Evolutionary conservation across 2,329 filamentous ascomycete genomes (phyloP).

Genomic region (Cercospora canescens): DNA sequence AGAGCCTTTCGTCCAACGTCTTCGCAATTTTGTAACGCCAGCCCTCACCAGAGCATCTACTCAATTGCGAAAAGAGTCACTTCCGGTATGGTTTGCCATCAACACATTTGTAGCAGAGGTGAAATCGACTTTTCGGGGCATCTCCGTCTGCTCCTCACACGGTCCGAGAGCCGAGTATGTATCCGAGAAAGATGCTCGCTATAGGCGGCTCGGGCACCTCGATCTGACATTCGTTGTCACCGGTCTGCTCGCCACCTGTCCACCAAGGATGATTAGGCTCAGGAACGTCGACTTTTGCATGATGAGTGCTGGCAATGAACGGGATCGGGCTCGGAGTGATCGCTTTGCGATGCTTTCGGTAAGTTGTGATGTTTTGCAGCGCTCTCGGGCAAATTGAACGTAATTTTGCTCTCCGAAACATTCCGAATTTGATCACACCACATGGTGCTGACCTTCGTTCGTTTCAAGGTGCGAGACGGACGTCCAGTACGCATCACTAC

Average conservation of each 20-base stretch:
- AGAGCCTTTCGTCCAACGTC: constrained; percentile 1
- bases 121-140: constrained; percentile 9
- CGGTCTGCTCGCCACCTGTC: neutral
- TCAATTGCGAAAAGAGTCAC: constrained; percentile 22
- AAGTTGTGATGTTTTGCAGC: neutral
- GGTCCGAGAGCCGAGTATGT: constrained; percentile 10
- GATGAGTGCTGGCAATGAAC: neutral
- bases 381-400: neutral
- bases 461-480: constrained; percentile 2
- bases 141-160: constrained; percentile 9
- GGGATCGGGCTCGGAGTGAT: neutral
- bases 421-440: neutral
- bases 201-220: constrained; percentile 1
- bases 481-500: neutral
- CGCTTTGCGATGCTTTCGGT: constrained; percentile 16
- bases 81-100: constrained; percentile 24
- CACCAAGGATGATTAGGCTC: constrained; percentile 1
- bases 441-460: neutral
- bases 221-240: neutral
- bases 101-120: constrained; percentile 23
- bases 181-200: neutral
- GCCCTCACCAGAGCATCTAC: constrained; percentile 10
- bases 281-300: constrained; percentile 15
- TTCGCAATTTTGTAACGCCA: constrained; percentile 2
- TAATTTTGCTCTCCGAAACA: too few species aligned